Evolutionary conservation across 169 alveolate genomes (phyloP).

Genomic region (Ichthyophthirius multifiliis): DNA sequence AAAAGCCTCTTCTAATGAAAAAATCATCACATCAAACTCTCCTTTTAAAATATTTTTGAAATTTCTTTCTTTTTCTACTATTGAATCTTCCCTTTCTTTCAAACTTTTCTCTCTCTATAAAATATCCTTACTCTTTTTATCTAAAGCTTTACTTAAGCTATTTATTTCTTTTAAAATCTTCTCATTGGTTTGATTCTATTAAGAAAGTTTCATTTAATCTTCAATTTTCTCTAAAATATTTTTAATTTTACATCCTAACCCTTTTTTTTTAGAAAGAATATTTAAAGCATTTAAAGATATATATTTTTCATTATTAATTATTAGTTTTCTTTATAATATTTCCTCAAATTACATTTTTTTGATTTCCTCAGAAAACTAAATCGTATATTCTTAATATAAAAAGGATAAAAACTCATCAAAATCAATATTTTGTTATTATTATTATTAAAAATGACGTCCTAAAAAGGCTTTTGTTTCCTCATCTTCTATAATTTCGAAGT

Average conservation of each 20-base stretch:
- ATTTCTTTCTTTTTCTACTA: background rate
- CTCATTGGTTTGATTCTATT: background rate
- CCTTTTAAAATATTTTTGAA: background rate
- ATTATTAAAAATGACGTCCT: background rate
- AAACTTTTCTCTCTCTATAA: background rate
- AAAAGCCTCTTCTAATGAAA: background rate
- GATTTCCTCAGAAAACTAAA: background rate
- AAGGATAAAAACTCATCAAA: background rate
- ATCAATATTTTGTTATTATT: background rate
- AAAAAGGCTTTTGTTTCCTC: background rate
- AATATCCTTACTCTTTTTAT: background rate
- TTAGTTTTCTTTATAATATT: background rate
- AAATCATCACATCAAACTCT: background rate
- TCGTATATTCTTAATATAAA: background rate
- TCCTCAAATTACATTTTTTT: background rate
- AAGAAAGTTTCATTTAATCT: background rate
- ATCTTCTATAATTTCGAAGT: background rate
- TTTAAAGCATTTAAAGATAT: background rate
- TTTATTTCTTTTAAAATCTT: background rate
- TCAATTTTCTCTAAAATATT: background rate
- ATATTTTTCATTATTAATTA: background rate
- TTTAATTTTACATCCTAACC: background rate
- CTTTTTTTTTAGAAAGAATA: background rate
- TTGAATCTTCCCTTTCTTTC: background rate
- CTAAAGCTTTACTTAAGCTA: background rate